Evolutionary conservation across 1,284 basidiomycete species (phyloP).

Genomic region (Mycosarcoma mackinlayi): DNA sequence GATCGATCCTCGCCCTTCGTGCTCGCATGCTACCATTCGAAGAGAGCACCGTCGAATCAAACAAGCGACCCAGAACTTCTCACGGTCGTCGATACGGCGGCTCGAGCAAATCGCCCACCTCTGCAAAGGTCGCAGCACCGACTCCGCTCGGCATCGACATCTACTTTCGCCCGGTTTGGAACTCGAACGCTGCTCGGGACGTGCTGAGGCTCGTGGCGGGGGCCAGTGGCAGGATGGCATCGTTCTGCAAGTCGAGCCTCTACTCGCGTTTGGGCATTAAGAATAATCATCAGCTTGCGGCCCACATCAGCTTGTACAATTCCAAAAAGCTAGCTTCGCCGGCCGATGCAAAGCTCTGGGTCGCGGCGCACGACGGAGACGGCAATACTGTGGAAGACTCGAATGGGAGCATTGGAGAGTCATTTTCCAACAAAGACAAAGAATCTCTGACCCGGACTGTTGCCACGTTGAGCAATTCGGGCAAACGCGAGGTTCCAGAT

Average conservation of each 20-base stretch:
- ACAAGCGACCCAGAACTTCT: slow-evolving; percentile 20
- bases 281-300: slow-evolving; percentile 13
- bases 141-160: slow-evolving; percentile 27
- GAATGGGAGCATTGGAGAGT: background rate
- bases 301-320: slow-evolving; percentile 16
- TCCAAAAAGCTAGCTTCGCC: slow-evolving; percentile 19
- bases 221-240: slow-evolving; percentile 19
- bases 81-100: slow-evolving; percentile 3
- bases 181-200: slow-evolving; percentile 13
- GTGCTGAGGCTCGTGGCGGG: slow-evolving; percentile 22
- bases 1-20: slow-evolving; percentile 24
- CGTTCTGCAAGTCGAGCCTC: slow-evolving; percentile 33
- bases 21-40: slow-evolving; percentile 15
- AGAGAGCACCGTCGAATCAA: slow-evolving; percentile 1
- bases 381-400: background rate
- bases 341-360: slow-evolving; percentile 19
- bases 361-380: background rate
- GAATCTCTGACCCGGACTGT: too few relatives aligned
- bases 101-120: slow-evolving; percentile 6
- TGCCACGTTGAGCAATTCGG: too few relatives aligned
- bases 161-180: slow-evolving; percentile 27
- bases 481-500: too few relatives aligned
- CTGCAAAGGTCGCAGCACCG: background rate
- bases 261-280: slow-evolving; percentile 27
- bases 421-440: background rate